Evolutionary conservation across 2,329 filamentous ascomycete genomes (phyloP), one percentile per base, ranked within the genome.

Genomic region (Phoma sp.): DNA sequence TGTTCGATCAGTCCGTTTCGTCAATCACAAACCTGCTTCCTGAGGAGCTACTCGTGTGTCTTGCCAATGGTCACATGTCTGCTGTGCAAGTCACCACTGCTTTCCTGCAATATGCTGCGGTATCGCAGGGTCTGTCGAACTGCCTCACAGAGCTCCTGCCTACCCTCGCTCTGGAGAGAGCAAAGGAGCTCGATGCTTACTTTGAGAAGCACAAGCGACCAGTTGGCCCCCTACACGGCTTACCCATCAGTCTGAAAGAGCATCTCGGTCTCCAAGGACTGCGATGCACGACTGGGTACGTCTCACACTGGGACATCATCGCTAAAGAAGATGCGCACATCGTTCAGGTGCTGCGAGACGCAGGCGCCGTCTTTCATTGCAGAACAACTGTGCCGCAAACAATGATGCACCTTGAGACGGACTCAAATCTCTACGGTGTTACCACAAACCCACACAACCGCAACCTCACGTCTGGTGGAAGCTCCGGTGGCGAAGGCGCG

Each of bases 401-500:
- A 4, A 68, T 70, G 62, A 84, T 84, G 81, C 81, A 83, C 58
- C 66, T 83, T 9, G 82, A 84, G 62, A 82, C 80, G 2, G 76
- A 71, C 49, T 81, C 68, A 44, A 84, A 83, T 57, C 60, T 84
- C 19, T 83, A 80, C 52, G 82, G 82, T 2, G 73, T 77, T 0
- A 86, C 84, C 0, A 76, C 80, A 9, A 85, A 85, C 60, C 83
- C 84, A 0, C 78, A 77, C 65, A 85, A 86, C 64, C 75, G 73
- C 1, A 76, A 72, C 1, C 66, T 85, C 22, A 82, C 82, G 0
- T 64, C 76, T 17, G 84, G 84, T 6, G 84, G 84, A 2, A 82
- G 79, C 4, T 82, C 80, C 6, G 84, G 84, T 37, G 84, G 84
- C 39, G 84, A 86, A 70, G 83, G 83, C 1, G 82, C 84, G 0